Conservation (phyloP, 352 stramenopile genomes). For the Phytophthora litchii region DNA sequence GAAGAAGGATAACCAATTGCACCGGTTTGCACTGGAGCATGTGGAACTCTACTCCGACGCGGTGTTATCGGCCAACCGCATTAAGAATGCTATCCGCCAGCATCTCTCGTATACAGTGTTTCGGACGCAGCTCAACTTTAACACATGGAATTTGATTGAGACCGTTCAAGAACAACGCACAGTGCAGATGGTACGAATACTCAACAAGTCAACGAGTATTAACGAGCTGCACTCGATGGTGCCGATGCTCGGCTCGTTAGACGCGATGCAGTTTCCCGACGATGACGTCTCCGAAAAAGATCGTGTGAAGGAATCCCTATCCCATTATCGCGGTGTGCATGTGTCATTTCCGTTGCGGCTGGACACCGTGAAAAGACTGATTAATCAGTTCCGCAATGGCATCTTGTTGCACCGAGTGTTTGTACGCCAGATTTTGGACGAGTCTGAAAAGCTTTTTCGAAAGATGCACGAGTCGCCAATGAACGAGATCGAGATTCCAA, state of each 20-base stretch:
- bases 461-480: conserved; percentile 58
- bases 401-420: conserved; percentile 81
- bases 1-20: conserved; percentile 50
- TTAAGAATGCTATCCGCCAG: conserved; percentile 76
- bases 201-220: conserved; percentile 86
- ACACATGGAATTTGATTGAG: conserved; percentile 85
- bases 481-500: conserved; percentile 77
- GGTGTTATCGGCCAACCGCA: conserved; percentile 79
- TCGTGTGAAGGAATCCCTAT: conserved; percentile 62
- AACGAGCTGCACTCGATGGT: conserved; percentile 83
- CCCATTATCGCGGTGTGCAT: conserved; percentile 77
- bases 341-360: conserved; percentile 73
- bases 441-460: conserved; percentile 61
- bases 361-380: conserved; percentile 81
- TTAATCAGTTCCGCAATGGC: conserved; percentile 87
- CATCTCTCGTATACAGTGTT: conserved; percentile 81
- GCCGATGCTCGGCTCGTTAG: conserved; percentile 72
- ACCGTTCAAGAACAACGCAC: conserved; percentile 84
- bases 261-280: conserved; percentile 53
- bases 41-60: conserved; percentile 84
- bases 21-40: conserved; percentile 62
- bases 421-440: conserved; percentile 76
- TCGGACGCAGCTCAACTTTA: conserved; percentile 85
- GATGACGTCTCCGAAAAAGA: conserved; percentile 65
- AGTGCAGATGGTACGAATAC: conserved; percentile 85